Percentiles rank a stretch among this genome's conserved stretches.
phyloP scores from a whole-genome alignment of 2,329 filamentous ascomycete genomes.

The Lecanicillium sp. region DNA sequence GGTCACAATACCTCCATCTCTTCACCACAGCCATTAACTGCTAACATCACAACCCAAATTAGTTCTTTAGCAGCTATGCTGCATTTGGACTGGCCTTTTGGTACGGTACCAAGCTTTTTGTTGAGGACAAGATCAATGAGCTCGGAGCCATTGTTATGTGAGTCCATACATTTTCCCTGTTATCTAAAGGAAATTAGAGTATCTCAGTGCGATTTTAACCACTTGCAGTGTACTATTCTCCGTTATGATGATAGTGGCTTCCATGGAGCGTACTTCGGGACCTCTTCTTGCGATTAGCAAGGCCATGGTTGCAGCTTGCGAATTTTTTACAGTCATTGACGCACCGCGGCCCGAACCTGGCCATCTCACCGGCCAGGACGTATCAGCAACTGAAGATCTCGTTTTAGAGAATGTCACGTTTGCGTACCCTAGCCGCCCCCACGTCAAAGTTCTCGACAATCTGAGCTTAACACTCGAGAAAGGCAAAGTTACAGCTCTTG shows the following conservation, averaged over 20 bases:
- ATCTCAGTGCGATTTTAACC: constrained; percentile 4
- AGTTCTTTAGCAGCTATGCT: constrained; percentile 46
- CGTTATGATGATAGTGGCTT: constrained; percentile 50
- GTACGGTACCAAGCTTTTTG: constrained; percentile 48
- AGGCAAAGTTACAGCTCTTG: constrained; percentile 40
- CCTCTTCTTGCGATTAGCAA: constrained; percentile 50
- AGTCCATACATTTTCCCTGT: constrained; percentile 19
- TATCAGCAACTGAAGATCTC: constrained; percentile 29
- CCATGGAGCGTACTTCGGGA: constrained; percentile 47
- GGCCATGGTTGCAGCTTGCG: constrained; percentile 48
- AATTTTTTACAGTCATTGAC: constrained; percentile 49
- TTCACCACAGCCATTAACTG: background rate
- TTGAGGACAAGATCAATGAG: constrained; percentile 36
- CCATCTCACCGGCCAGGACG: constrained; percentile 26
- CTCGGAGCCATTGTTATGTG: constrained; percentile 49
- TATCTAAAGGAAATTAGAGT: no score
- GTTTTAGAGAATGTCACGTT: constrained; percentile 40
- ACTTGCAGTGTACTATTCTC: constrained; percentile 40
- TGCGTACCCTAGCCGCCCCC: constrained; percentile 43
- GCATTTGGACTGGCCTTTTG: constrained; percentile 54
- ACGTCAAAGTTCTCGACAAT: constrained; percentile 27
- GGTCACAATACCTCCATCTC: constrained; percentile 8
- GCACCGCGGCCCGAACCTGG: constrained; percentile 31
- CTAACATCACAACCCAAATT: constrained; percentile 8
- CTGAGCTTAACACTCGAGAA: constrained; percentile 29